phyloP scores from a whole-genome alignment of 2,329 filamentous ascomycete species.

The Colletotrichum zoysiae region DNA sequence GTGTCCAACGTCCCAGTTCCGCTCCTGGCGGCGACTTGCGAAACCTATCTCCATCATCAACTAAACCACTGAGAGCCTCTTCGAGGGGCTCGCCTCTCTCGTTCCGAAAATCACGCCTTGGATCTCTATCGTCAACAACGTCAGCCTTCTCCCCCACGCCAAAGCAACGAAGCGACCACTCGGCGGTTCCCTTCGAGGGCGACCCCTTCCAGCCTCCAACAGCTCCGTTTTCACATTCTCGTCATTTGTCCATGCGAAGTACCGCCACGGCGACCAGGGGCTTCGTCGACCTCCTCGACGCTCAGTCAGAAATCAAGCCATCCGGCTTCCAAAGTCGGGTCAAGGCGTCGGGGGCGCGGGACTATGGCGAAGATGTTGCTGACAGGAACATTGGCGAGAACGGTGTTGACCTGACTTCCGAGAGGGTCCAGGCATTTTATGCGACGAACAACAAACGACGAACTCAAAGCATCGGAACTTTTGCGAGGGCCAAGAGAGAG shows the following conservation, averaged over 20 bases:
- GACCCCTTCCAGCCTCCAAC: slow-evolving; percentile 40
- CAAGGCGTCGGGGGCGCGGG: slow-evolving; percentile 62
- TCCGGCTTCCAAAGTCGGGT: slow-evolving; percentile 63
- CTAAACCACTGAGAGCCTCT: slow-evolving; percentile 39
- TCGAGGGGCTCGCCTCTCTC: slow-evolving; percentile 42
- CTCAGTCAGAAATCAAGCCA: slow-evolving; percentile 64
- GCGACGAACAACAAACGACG: slow-evolving; percentile 41
- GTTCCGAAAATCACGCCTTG: slow-evolving; percentile 36
- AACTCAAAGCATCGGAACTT: slow-evolving; percentile 39
- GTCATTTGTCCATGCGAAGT: slow-evolving; percentile 52
- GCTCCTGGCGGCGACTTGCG: slow-evolving; percentile 47
- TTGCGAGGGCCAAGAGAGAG: slow-evolving; percentile 42
- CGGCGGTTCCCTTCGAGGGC: slow-evolving; percentile 23
- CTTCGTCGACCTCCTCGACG: slow-evolving; percentile 69
- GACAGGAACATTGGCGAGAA: slow-evolving; percentile 67
- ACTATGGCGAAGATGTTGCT: slow-evolving; percentile 75
- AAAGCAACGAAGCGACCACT: background rate
- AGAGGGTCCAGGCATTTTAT: slow-evolving; percentile 54
- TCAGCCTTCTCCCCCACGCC: slow-evolving; percentile 23
- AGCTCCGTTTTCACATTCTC: slow-evolving; percentile 45
- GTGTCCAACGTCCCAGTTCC: slow-evolving; percentile 53
- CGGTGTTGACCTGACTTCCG: slow-evolving; percentile 49
- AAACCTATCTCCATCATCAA: slow-evolving; percentile 14
- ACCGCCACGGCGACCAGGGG: slow-evolving; percentile 45
- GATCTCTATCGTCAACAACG: slow-evolving; percentile 27